Base-by-base conservation (phyloP, 208 protist genomes). In the Wallacemonas sp. region DNA sequence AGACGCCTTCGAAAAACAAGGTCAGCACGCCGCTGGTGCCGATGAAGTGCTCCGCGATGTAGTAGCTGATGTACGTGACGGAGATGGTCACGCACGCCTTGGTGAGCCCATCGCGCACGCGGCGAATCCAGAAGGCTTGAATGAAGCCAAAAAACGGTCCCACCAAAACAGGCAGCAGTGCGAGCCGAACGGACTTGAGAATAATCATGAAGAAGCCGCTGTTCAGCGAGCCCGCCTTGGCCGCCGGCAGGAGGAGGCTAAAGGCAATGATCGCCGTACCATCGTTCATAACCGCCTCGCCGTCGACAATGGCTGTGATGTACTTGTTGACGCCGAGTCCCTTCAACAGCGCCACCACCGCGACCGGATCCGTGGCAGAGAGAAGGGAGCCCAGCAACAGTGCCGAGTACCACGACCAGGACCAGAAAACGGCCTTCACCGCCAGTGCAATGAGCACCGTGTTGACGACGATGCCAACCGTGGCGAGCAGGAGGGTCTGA, bases 261-360 rank as follows among this genome's bases (percentile, higher is more conserved):
- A 88, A 97, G 29, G 86, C 36, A 54, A 97, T 94, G 33, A 97
- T 97, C n/a, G 92, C 87, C 12, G 89, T 92, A 49, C 89, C 88
- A 54, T 97, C 92, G 74, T 97, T 97, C 80, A 97, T 81, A 49
- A 97, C 79, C 18, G 87, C 72, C 72, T 97, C 92, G 44, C 88
- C 90, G 57, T 95, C 89, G 64, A 97, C 77, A 74, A 97, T 70
- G 32, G 89, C 88, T 8, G 82, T 93, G 32, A 95, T 74, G 44
- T 66, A 72, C 61, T 87, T 89, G 44, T 92, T 72, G 38, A 91
- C 86, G 39, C 85, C 82, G 61, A 97, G 68, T 20, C 84, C 85
- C 67, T 94, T 92, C 31, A 97, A 76, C 54, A 95, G 73, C 50
- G 89, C 74, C 2, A 97, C 89, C 26, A 95, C 90, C 48, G 92